Evolutionary conservation across 352 stramenopile species (phyloP), one percentile per base, ranked within the genome.

Genomic region (Phytophthora aleatoria): DNA sequence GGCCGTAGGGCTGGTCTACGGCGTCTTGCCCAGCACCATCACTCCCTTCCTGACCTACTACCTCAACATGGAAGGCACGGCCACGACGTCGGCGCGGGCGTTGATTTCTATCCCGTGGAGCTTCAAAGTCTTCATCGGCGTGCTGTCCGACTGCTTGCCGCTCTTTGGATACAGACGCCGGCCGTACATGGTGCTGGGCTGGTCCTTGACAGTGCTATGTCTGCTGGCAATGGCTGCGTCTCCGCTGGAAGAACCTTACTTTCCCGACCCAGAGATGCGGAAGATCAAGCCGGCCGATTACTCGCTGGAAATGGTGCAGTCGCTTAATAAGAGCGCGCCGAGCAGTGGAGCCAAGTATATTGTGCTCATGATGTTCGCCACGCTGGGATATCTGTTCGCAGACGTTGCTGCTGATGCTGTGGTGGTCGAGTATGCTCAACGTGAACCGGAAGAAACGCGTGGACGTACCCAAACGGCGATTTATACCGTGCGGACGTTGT

Each of bases 171-270:
- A 80, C 58, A 53, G 79, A 38, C 72, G 79, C 2, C 70, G 79
- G 15, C 74, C 79, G 11, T 88, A 83, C 55, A 85, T 88, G 72
- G 65, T 86, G 10, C 39, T 88, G 1, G 79, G 79, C 5, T 88
- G 79, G 79, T 60, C 57, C 15, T 56, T 81, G 11, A 71, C 70
- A 0, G 72, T 74, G 8, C 30, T 77, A 24, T 72, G 64, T 58
- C 69, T 87, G 6, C 12, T 79, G 24, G 45, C 57, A 10, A 85
- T 85, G 78, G 73, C 71, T 0, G 58, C 50, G 26, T 69, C 64
- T 30, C 55, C 60, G 1, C 26, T 87, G 9, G 67, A 73, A 38
- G 44, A 41, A 15, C 76, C 76, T 2, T 87, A 83, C 38, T 87
- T 82, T 55, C 42, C 68, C 6, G 67, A 73, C 53, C 61, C 69